Evolutionary conservation across 805 yeast species (phyloP).

Genomic region (Nakazawaea ernobii): DNA sequence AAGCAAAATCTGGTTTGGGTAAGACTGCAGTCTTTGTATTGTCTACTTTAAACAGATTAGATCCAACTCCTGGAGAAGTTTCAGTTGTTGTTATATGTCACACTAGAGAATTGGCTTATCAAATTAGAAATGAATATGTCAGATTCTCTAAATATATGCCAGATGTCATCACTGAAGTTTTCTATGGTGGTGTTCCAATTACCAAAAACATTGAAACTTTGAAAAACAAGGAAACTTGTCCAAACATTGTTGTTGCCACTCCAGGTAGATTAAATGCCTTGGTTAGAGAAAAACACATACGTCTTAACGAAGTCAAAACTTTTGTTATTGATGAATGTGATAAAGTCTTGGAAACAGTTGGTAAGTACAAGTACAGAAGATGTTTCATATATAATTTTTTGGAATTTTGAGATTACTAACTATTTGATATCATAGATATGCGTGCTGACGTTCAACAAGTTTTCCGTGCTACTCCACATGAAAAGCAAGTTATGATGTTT

Average conservation of each 20-base stretch:
- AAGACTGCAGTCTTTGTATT: constrained; percentile 97
- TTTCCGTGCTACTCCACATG: constrained; percentile 95
- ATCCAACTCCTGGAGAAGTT: constrained; percentile 96
- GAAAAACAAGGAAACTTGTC: constrained; percentile 89
- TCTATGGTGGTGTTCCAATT: constrained; percentile 92
- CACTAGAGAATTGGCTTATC: constrained; percentile 98
- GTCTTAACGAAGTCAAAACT: constrained; percentile 84
- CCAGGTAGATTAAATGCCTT: constrained; percentile 97
- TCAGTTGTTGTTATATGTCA: constrained; percentile 94
- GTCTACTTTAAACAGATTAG: constrained; percentile 93
- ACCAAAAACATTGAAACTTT: constrained; percentile 80
- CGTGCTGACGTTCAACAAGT: constrained; percentile 98
- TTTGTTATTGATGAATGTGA: constrained; percentile 98
- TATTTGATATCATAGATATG: constrained; percentile 54
- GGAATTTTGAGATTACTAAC: not conserved
- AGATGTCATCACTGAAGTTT: constrained; percentile 92
- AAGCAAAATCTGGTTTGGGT: constrained; percentile 99
- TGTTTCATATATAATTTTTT: no score
- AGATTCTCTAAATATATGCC: constrained; percentile 99
- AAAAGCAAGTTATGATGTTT: constrained; percentile 99
- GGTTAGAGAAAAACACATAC: constrained; percentile 83
- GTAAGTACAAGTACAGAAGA: constrained; percentile 15
- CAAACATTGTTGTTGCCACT: constrained; percentile 94
- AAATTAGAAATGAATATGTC: constrained; percentile 93
- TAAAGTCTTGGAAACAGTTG: constrained; percentile 74